A percentile compares a stretch with the other conserved stretches of the same genome.
These are phyloP conservation scores for Albugo candida DNA, from an alignment of 352 stramenopile genomes.

Conservation along the genomic window DNA sequence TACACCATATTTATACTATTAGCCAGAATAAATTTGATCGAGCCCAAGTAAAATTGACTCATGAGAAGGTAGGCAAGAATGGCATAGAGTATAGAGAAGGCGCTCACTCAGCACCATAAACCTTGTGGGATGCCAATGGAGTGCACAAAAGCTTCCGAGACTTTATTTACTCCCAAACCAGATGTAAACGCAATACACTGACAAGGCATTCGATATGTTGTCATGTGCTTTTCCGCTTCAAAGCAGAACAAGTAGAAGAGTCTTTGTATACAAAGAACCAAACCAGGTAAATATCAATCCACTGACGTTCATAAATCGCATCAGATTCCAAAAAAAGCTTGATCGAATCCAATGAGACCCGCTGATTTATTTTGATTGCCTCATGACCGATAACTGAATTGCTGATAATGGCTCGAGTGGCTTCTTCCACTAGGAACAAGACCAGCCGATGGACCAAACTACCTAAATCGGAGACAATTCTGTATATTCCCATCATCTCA, in stretches of 20 bases:
- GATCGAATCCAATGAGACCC: slow-evolving; percentile 11
- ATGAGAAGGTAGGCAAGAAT: slow-evolving; percentile 45
- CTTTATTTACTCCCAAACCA: slow-evolving; percentile 86
- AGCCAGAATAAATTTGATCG: slow-evolving; percentile 53
- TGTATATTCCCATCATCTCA: slow-evolving; percentile 92
- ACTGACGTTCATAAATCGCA: slow-evolving; percentile 71
- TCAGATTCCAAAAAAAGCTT: slow-evolving; percentile 43
- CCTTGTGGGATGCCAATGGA: slow-evolving; percentile 38
- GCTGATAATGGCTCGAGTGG: slow-evolving; percentile 87
- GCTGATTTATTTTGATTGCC: slow-evolving; percentile 11
- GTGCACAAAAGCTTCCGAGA: slow-evolving; percentile 93
- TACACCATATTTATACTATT: slow-evolving; percentile 81
- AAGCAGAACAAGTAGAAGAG: slow-evolving; percentile 61
- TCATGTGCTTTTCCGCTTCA: slow-evolving; percentile 39
- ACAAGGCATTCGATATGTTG: slow-evolving; percentile 31
- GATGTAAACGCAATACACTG: slow-evolving; percentile 87
- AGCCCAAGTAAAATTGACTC: slow-evolving; percentile 27
- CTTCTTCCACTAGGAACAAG: slow-evolving; percentile 93
- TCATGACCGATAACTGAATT: slow-evolving; percentile 32
- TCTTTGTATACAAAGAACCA: slow-evolving; percentile 59
- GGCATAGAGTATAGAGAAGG: slow-evolving; percentile 65
- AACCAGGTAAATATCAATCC: slow-evolving; percentile 75
- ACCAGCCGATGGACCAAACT: slow-evolving; percentile 89
- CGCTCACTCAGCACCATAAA: slow-evolving; percentile 58
- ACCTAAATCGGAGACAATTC: slow-evolving; percentile 88